These are phyloP conservation scores for Melanogaster broomeanus DNA, from an alignment of 768 basidiomycete species.

Conservation along the genomic window DNA sequence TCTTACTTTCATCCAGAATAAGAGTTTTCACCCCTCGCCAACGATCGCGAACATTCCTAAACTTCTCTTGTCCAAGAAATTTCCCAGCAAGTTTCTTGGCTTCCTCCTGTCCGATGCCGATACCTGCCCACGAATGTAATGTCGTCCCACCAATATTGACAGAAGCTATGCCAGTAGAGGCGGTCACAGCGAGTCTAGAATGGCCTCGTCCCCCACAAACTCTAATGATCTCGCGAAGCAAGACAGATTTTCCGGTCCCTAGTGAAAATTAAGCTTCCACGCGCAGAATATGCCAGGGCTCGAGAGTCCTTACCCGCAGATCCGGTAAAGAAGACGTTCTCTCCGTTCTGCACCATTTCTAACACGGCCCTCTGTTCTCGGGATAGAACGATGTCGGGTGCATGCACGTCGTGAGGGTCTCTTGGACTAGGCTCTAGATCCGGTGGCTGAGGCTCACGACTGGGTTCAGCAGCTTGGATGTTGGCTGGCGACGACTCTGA, in stretches of 20 bases:
- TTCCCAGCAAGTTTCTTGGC: slow-evolving; percentile 55
- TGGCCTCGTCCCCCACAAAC: slow-evolving; percentile 39
- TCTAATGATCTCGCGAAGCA: slow-evolving; percentile 73
- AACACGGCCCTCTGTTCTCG: slow-evolving; percentile 54
- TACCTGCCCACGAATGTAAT: slow-evolving; percentile 81
- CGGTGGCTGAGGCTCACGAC: background rate
- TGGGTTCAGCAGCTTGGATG: background rate
- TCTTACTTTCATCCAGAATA: slow-evolving; percentile 84
- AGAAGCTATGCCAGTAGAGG: slow-evolving; percentile 78
- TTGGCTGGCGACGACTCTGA: background rate
- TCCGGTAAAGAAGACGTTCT: slow-evolving; percentile 84
- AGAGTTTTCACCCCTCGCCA: slow-evolving; percentile 68
- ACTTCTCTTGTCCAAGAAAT: slow-evolving; percentile 44
- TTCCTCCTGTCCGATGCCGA: slow-evolving; percentile 68
- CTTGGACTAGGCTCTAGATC: background rate
- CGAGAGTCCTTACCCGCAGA: slow-evolving; percentile 55
- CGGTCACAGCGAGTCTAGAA: slow-evolving; percentile 66
- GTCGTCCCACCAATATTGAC: slow-evolving; percentile 83
- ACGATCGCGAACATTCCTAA: slow-evolving; percentile 45
- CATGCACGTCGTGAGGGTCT: background rate
- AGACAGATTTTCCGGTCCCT: slow-evolving; percentile 85
- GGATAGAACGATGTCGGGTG: slow-evolving; percentile 42
- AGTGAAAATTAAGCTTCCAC: slow-evolving; percentile 3
- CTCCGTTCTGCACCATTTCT: slow-evolving; percentile 52
- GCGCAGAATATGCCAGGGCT: background rate